These are phyloP conservation scores for Ceratobasidium sp. DNA, from an alignment of 1,284 basidiomycete species.

Conservation along the genomic window DNA sequence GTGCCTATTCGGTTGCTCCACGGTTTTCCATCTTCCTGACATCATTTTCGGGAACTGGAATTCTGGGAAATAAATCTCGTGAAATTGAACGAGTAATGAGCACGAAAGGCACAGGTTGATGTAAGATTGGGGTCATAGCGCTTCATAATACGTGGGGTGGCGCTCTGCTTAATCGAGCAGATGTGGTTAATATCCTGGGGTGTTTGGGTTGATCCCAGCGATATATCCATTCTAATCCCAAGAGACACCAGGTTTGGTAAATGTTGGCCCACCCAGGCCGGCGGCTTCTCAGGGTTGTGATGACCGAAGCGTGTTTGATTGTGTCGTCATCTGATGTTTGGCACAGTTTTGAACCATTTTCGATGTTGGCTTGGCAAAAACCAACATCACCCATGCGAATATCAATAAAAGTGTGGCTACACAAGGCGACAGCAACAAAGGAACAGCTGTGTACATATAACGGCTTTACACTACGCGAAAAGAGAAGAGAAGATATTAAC, in stretches of 20 bases:
- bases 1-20: not conserved
- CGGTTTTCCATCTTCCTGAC: not conserved
- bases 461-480: slow-evolving; percentile 37
- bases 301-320: not conserved
- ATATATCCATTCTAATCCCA: too few relatives aligned
- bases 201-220: too few relatives aligned
- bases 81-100: too few relatives aligned
- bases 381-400: slow-evolving; percentile 26
- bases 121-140: too few relatives aligned
- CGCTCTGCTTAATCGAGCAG: too few relatives aligned
- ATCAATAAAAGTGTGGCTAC: slow-evolving; percentile 36
- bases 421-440: slow-evolving; percentile 28
- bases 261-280: not conserved
- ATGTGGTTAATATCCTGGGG: too few relatives aligned
- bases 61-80: too few relatives aligned
- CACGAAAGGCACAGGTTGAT: too few relatives aligned
- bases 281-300: not conserved
- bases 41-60: not conserved
- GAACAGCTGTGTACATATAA: slow-evolving; percentile 35
- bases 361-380: not conserved
- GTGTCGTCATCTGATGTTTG: not conserved
- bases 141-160: too few relatives aligned
- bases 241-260: too few relatives aligned
- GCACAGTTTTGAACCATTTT: too few relatives aligned
- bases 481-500: slow-evolving; percentile 25